phyloP scores from a whole-genome alignment of 371 early-diverging fungal genomes.

The Rhizopus sp. region DNA sequence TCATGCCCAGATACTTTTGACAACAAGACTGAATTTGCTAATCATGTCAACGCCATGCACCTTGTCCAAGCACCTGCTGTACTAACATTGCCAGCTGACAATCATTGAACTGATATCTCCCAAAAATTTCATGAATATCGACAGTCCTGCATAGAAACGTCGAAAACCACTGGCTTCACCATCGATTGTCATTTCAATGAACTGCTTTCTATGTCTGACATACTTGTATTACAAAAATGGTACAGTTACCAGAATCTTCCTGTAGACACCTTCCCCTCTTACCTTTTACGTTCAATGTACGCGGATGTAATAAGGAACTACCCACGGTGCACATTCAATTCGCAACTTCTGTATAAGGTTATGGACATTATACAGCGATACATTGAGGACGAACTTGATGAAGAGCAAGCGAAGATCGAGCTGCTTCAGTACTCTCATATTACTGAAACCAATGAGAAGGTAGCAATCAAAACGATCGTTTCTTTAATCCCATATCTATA shows the following conservation, averaged over 20 bases:
- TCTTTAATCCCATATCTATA: constrained; percentile 9
- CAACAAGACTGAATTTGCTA: too few species aligned
- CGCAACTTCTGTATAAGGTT: constrained; percentile 10
- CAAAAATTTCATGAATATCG: too few species aligned
- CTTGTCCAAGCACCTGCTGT: too few species aligned
- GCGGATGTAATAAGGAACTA: constrained; percentile 4
- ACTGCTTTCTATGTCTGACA: too few species aligned
- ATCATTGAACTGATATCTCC: too few species aligned
- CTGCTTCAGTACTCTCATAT: constrained; percentile 8
- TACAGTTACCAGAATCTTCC: constrained; percentile 3
- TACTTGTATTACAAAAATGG: constrained; percentile 1
- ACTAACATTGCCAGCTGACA: too few species aligned
- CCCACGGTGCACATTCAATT: constrained; percentile 6
- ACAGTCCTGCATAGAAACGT: too few species aligned
- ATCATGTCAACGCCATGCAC: too few species aligned
- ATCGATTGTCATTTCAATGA: too few species aligned
- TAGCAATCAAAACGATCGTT: constrained; percentile 4
- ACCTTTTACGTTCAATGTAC: constrained; percentile 4
- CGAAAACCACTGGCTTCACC: too few species aligned
- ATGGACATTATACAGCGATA: constrained; percentile 11
- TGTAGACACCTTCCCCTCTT: constrained; percentile 2
- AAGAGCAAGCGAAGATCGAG: constrained; percentile 9
- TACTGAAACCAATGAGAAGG: constrained; percentile 8
- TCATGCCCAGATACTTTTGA: too few species aligned
- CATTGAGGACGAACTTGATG: constrained; percentile 10